These are phyloP conservation scores for Rhizopus microsporus DNA, from an alignment of 371 early-diverging fungal genomes.

Conservation along the genomic window DNA sequence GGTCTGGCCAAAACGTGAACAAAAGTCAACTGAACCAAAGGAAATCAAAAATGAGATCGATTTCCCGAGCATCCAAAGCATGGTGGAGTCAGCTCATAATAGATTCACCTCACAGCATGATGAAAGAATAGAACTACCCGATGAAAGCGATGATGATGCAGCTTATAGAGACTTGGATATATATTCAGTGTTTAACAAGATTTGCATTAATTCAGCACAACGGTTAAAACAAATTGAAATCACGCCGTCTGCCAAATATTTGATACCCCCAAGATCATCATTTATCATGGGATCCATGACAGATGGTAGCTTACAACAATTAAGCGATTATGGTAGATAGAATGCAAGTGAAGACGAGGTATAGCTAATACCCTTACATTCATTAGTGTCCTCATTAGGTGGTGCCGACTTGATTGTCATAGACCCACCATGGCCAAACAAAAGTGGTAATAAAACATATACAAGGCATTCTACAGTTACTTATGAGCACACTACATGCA, in stretches of 20 bases:
- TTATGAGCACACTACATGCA: neutral
- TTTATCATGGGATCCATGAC: conserved; percentile 45
- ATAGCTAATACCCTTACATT: neutral
- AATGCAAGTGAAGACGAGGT: neutral
- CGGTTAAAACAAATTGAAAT: conserved; percentile 16
- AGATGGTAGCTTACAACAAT: conserved; percentile 25
- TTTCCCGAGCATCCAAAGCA: conserved; percentile 31
- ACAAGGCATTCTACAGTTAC: too few relatives aligned
- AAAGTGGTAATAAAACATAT: conserved; percentile 36
- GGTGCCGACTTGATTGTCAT: conserved; percentile 66
- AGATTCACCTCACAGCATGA: conserved; percentile 13
- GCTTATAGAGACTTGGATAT: conserved; percentile 21
- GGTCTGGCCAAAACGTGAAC: conserved; percentile 7
- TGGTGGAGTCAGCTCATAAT: conserved; percentile 27
- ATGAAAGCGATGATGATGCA: neutral
- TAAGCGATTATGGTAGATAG: conserved; percentile 29
- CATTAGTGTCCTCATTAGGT: conserved; percentile 9
- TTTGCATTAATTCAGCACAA: conserved; percentile 19
- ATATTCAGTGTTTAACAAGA: conserved; percentile 34
- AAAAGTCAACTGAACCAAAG: neutral
- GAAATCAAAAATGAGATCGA: conserved; percentile 22
- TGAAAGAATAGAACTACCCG: neutral
- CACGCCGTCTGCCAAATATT: conserved; percentile 25
- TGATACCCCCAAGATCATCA: conserved; percentile 37
- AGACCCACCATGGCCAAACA: conserved; percentile 85